Base-by-base conservation (phyloP, 2,329 filamentous ascomycete species). In the Periglandula ipomoeae region DNA sequence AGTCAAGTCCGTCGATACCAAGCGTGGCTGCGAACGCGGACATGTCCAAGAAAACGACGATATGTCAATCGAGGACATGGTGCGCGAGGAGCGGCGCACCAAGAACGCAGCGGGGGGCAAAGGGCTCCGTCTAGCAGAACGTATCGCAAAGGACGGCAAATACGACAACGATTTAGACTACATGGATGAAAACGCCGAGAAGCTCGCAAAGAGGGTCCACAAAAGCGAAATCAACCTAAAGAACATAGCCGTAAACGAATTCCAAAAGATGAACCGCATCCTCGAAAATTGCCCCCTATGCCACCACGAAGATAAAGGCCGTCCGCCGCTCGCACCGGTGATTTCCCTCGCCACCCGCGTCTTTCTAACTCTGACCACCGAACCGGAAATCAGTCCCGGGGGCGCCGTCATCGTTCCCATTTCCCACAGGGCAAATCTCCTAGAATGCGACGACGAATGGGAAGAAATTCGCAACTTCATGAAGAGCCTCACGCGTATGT, bases 371-470 rank as follows among this genome's bases (percentile, higher is more conserved):
- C 75, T 98, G 2, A 83, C 90, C 9, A 94, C 93, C 0, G 84
- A 91, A 57, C 94, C 93, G 0, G 91, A 97, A 61, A 72, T 98
- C 39, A 86, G 80, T 56, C 77, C 87, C 44, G 88, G 88, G 41
- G 85, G 89, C 44, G 87, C 90, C 6, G 84, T 93, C 50, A 93
- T 98, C 53, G 89, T 90, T 3, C 93, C 93, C 5, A 81, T 93
- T 20, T 81, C 89, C 57, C 93, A 98, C 64, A 84, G 84, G 46
- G 82, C 76, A 22, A 98, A 97, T 64, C 79, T 98, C 0, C 73
- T 98, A n/a, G 91, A 96, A 66, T 98, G 93, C 65, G 91, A 97
- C 65, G 91, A 98, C 62, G 93, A 98, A 65, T 98, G 94, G 94
- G 93, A 98, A 63, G 93, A 98, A 67, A 84, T 98, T 5, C 86